Percentiles rank a stretch among this genome's conserved stretches.
Evolutionary conservation across 1,139 yeast genomes (phyloP).

Genomic region (Lodderomyces parapsilosis): DNA sequence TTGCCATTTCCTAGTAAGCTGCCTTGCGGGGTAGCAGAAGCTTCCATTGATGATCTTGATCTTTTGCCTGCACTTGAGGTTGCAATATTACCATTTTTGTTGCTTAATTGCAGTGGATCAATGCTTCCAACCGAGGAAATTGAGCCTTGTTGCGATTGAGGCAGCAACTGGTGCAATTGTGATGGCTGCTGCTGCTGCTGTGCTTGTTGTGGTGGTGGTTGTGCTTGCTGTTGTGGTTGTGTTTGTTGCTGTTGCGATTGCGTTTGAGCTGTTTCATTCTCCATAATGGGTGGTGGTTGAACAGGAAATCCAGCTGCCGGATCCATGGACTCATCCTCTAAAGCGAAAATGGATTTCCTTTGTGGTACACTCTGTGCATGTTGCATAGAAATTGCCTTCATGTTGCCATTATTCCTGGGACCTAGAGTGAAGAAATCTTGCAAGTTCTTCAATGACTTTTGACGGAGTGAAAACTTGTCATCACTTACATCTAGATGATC

Average conservation of each 20-base stretch:
- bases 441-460: conserved; percentile 15
- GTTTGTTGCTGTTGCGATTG: conserved; percentile 6
- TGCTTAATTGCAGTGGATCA: conserved; percentile 9
- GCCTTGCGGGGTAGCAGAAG: background rate
- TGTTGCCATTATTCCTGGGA: conserved; percentile 5
- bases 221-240: conserved; percentile 7
- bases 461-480: conserved; percentile 11
- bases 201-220: background rate
- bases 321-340: background rate
- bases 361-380: conserved; percentile 12
- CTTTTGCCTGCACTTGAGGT: conserved; percentile 3
- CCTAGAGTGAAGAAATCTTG: conserved; percentile 16
- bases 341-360: conserved; percentile 37
- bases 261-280: background rate
- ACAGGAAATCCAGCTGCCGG: background rate
- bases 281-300: background rate
- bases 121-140: conserved; percentile 7
- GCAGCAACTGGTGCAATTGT: conserved; percentile 5
- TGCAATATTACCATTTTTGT: background rate
- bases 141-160: conserved; percentile 10
- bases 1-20: background rate
- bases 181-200: background rate
- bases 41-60: conserved; percentile 9
- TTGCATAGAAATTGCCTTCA: conserved; percentile 8
- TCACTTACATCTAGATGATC: conserved; percentile 29